These are phyloP conservation scores for Capronia coronata DNA, from an alignment of 2,329 filamentous ascomycete species.

Conservation along the genomic window DNA sequence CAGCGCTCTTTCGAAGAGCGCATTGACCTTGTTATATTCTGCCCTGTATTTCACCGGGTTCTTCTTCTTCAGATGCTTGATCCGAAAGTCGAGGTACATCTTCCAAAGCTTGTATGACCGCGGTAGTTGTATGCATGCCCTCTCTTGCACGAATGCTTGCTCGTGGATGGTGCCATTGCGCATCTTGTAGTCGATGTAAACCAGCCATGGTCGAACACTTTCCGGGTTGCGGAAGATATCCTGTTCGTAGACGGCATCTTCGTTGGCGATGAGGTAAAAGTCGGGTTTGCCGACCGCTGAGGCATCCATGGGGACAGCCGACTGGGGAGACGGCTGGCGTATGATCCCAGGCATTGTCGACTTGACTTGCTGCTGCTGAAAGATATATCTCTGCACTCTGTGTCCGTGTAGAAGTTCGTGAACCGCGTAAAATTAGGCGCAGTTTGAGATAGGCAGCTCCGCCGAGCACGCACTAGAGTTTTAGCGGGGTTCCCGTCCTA, in stretches of 20 bases:
- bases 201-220: conserved; percentile 88
- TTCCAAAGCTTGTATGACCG: conserved; percentile 99
- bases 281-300: conserved; percentile 20
- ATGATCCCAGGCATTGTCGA: conserved; percentile 23
- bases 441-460: not conserved
- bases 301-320: conserved; percentile 15
- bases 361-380: not conserved
- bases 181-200: conserved; percentile 85
- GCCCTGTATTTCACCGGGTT: conserved; percentile 72
- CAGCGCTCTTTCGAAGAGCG: conserved; percentile 84
- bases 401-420: too few species aligned
- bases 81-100: conserved; percentile 82
- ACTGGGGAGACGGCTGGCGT: conserved; percentile 7
- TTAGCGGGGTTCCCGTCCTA: too few species aligned
- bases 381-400: not conserved
- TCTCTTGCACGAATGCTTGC: conserved; percentile 82
- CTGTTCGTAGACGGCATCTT: conserved; percentile 94
- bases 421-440: not conserved
- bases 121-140: conserved; percentile 81
- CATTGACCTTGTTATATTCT: conserved; percentile 90
- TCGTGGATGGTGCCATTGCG: conserved; percentile 79
- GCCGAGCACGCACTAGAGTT: conserved; percentile 1
- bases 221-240: conserved; percentile 80
- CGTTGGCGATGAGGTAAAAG: conserved; percentile 50
- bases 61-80: conserved; percentile 70